A percentile compares a stretch with the other conserved stretches of the same genome.
Conservation (phyloP, 2,329 filamentous ascomycete genomes). For the Cladophialophora carrionii region DNA sequence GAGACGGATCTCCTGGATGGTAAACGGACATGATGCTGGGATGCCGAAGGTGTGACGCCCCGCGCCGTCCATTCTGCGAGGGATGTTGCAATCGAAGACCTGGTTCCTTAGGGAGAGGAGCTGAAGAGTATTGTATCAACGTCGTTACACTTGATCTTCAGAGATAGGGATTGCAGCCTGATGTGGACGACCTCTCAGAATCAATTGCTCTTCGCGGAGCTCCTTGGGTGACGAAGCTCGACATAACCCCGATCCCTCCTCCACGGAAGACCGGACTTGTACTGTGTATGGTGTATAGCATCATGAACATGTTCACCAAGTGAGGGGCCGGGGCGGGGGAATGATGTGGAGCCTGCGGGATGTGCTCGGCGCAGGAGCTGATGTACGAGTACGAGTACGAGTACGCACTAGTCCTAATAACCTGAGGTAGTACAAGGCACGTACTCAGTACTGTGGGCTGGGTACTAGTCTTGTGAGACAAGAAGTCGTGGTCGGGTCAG, state of each 20-base stretch:
- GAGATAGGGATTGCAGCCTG: background rate
- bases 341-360: too few relatives aligned
- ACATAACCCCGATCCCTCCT: background rate
- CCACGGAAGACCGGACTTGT: background rate
- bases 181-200: background rate
- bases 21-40: constrained; percentile 22
- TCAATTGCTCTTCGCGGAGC: background rate
- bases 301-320: background rate
- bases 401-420: too few relatives aligned
- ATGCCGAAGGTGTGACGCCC: background rate
- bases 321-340: background rate
- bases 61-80: background rate
- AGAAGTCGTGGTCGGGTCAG: too few relatives aligned
- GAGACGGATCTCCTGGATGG: constrained; percentile 17
- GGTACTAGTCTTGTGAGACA: background rate
- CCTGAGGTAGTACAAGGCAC: too few relatives aligned
- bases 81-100: background rate
- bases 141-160: background rate
- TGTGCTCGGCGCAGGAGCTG: too few relatives aligned
- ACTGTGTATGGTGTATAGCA: background rate
- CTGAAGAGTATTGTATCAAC: background rate
- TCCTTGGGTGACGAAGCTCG: background rate
- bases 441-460: too few relatives aligned
- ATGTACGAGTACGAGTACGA: too few relatives aligned
- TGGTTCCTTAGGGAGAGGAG: background rate